A percentile compares a stretch with the other conserved stretches of the same genome.
These are phyloP conservation scores for Dothideomycetes sp. DNA, from an alignment of 2,329 filamentous ascomycete species.

Conservation along the genomic window DNA sequence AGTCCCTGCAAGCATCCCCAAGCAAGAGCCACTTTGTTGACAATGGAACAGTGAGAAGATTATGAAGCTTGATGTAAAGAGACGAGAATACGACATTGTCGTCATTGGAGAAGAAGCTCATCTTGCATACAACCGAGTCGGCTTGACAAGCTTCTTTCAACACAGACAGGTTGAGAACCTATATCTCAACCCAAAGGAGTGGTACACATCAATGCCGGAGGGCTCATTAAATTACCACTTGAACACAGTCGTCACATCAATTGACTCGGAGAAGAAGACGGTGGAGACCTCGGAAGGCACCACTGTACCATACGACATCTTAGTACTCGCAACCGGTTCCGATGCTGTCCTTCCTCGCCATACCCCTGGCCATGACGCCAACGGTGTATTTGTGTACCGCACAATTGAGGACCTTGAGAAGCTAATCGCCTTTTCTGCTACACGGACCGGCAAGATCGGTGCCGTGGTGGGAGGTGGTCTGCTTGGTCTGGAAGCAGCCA, in stretches of 20 bases:
- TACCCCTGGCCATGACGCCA: constrained; percentile 67
- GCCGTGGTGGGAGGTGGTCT: constrained; percentile 76
- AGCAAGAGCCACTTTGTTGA: no score
- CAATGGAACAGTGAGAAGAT: constrained; percentile 70
- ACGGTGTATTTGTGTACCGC: constrained; percentile 80
- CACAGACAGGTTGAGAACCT: constrained; percentile 75
- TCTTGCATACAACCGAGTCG: constrained; percentile 83
- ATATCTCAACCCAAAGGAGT: constrained; percentile 77
- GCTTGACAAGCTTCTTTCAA: constrained; percentile 79
- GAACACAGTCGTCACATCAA: constrained; percentile 61
- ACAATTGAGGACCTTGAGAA: constrained; percentile 72
- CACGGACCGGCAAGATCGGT: constrained; percentile 56
- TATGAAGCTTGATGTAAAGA: constrained; percentile 68
- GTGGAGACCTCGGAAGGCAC: constrained; percentile 62
- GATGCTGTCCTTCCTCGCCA: constrained; percentile 64
- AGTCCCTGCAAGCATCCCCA: constrained; percentile 21
- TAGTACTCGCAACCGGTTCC: constrained; percentile 78
- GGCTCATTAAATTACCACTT: constrained; percentile 63
- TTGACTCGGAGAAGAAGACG: constrained; percentile 51
- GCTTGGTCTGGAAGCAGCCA: constrained; percentile 77
- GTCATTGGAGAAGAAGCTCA: constrained; percentile 84
- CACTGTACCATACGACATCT: constrained; percentile 62
- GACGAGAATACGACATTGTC: constrained; percentile 66
- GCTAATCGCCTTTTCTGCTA: constrained; percentile 62
- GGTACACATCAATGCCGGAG: constrained; percentile 59